Base-by-base conservation (phyloP, 441 rosid genomes). In the Breynia disticha region DNA sequence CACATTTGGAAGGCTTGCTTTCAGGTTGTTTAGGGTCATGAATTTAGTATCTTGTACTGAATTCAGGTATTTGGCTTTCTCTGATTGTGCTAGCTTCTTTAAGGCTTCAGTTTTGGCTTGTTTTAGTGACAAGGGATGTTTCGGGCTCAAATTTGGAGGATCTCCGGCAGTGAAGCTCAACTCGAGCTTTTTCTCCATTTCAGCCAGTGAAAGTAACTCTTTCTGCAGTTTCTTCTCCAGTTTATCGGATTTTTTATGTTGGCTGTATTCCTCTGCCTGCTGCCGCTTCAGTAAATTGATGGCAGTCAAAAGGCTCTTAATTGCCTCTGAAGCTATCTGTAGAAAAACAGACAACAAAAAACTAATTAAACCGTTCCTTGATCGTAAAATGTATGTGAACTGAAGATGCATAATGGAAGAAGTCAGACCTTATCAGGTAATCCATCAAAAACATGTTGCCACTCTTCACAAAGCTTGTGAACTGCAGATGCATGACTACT, bases 211-310 rank as follows among this genome's bases (percentile, higher is more conserved):
- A 5, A 54, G 18, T 10, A 70, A 54, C 75, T 93, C 97, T 72
- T 72, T 86, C 56, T 86, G 83, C 68, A 93, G 70, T 77, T 79
- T 83, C 65, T 61, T 84, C 70, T 89, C 95, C 1, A 89, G 90
- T 65, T 81, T 86, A 50, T 77, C 70, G 14, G 64, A 71, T 67
- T 74, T 86, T 61, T 78, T 84, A 10, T 74, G 73, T 70, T 71
- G 78, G 63, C 60, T 73, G 68, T 53, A 62, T 54, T 82, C 95
- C 66, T 81, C 86, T 7, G 63, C 69, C 84, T 82, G 90, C 60
- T 83, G 95, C 51, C 43, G 61, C 67, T 68, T 75, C 62, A 89
- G 70, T 13, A 76, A 61, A 22, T 79, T 84, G 63, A 83, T 78
- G 47, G 95, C 83, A 56, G 71, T 61, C 59, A 93, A 56, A 62